Evolutionary conservation across 2,329 filamentous ascomycete species (phyloP).

Genomic region (Cladobotryum protrusum): DNA sequence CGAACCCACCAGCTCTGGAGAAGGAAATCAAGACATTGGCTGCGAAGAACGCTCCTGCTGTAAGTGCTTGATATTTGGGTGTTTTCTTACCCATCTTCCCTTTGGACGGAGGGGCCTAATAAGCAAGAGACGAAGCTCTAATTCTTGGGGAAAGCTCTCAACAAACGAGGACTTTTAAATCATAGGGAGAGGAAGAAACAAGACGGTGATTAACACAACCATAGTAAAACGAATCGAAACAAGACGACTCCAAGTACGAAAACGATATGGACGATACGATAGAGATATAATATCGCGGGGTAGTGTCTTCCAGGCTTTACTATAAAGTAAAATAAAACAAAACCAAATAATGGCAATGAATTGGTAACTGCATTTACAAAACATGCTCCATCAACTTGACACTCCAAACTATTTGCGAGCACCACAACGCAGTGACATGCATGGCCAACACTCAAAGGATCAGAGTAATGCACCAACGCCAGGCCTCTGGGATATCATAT

Average conservation of each 20-base stretch:
- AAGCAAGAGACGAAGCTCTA: neutral
- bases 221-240: too few relatives aligned
- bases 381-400: too few relatives aligned
- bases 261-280: neutral
- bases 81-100: too few relatives aligned
- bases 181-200: neutral
- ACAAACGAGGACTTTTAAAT: conserved; percentile 19
- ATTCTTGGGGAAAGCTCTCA: conserved; percentile 10
- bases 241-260: neutral
- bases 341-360: too few relatives aligned
- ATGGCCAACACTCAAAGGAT: too few relatives aligned
- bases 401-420: too few relatives aligned
- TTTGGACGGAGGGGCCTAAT: neutral
- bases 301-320: too few relatives aligned
- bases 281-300: neutral
- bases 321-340: too few relatives aligned
- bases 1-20: conserved; percentile 28
- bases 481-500: too few relatives aligned
- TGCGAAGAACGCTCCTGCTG: conserved; percentile 8
- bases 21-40: conserved; percentile 22
- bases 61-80: neutral
- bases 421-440: too few relatives aligned
- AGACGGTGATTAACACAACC: neutral
- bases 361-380: too few relatives aligned
- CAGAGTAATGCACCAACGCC: too few relatives aligned